Evolutionary conservation across 2,329 filamentous ascomycete genomes (phyloP).

Genomic region (Graphilbum ipis-grandicollis): DNA sequence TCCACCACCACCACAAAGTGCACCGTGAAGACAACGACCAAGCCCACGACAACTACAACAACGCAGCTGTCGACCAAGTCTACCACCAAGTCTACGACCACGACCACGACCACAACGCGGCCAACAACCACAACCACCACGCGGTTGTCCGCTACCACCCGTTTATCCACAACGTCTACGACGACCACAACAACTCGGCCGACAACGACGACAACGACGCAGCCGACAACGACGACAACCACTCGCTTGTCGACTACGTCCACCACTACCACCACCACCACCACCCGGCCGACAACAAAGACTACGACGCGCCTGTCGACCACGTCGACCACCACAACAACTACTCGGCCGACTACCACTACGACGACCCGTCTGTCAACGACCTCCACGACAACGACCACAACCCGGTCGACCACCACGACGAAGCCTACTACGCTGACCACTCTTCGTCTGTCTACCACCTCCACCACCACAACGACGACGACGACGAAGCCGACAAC

Average conservation of each 20-base stretch:
- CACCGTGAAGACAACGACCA: slow-evolving; percentile 1
- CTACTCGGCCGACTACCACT: slow-evolving; percentile 4
- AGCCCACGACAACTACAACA: neutral
- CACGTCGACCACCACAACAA: slow-evolving; percentile 7
- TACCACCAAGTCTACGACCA: neutral
- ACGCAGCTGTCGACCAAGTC: neutral
- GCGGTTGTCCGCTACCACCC: neutral
- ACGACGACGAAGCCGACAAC: slow-evolving; percentile 6
- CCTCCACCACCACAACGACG: slow-evolving; percentile 2
- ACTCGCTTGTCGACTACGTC: slow-evolving; percentile 5
- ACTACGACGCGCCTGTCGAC: slow-evolving; percentile 3
- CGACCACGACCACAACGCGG: no score
- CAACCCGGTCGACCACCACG: slow-evolving; percentile 2
- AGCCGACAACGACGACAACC: neutral
- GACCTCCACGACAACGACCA: slow-evolving; percentile 5
- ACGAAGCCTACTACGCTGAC: slow-evolving; percentile 3
- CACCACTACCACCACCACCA: slow-evolving; percentile 1
- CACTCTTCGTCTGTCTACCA: slow-evolving; percentile 2
- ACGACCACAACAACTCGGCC: neutral
- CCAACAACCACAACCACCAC: no score
- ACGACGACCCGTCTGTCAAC: neutral
- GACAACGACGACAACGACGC: slow-evolving; percentile 7
- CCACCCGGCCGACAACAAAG: slow-evolving; percentile 4
- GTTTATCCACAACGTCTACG: slow-evolving; percentile 4
- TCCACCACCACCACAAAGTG: slow-evolving; percentile 11